phyloP scores from a whole-genome alignment of 306 rosid species.

The Prunus campanulata region DNA sequence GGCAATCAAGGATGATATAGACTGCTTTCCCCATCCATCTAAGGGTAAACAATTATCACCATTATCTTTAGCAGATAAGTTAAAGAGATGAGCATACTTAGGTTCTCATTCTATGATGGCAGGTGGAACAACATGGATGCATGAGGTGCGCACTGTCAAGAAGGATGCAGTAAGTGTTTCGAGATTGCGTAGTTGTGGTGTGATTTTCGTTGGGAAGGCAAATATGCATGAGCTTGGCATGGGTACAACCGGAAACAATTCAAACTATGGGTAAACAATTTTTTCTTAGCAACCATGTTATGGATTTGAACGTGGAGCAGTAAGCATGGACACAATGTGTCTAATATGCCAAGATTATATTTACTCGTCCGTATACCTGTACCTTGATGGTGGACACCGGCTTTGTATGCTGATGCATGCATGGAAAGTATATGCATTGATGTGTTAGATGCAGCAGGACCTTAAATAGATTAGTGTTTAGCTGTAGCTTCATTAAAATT shows the following conservation, averaged over 20 bases:
- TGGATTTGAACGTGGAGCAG: constrained; percentile 16
- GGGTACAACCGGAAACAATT: constrained; percentile 98
- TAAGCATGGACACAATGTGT: neutral
- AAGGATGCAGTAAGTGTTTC: constrained; percentile 72
- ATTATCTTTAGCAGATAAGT: neutral
- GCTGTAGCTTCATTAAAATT: neutral
- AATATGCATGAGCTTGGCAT: constrained; percentile 97
- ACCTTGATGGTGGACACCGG: neutral
- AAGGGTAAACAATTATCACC: constrained; percentile 50
- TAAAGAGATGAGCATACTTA: constrained; percentile 7
- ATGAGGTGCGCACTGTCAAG: constrained; percentile 71
- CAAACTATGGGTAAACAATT: constrained; percentile 74
- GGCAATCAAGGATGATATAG: constrained; percentile 97
- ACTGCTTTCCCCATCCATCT: constrained; percentile 76
- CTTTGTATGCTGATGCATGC: neutral
- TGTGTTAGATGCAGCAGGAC: neutral
- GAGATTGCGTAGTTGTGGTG: constrained; percentile 82
- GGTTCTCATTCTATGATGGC: constrained; percentile 25
- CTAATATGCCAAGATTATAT: neutral
- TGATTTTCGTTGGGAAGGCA: constrained; percentile 83
- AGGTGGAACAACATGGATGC: constrained; percentile 95
- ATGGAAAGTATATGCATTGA: neutral
- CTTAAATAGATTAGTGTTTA: neutral
- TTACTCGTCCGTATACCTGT: neutral
- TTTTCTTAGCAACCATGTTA: constrained; percentile 12